Evolutionary conservation across 176 grass and related monocot genomes (phyloP), one percentile per base, ranked within the genome.

Genomic region (Areca catechu): DNA sequence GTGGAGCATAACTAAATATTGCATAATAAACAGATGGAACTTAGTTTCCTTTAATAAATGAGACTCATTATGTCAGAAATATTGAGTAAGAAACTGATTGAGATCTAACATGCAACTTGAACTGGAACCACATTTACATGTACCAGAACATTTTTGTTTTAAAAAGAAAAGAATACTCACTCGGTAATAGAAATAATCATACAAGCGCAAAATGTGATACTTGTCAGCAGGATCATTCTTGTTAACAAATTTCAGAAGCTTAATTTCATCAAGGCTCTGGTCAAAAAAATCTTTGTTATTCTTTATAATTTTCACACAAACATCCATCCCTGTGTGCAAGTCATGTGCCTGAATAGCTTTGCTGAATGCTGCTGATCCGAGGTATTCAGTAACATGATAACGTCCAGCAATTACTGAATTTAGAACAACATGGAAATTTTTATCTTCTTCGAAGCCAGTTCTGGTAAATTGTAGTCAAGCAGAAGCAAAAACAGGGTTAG

Each of bases 221-320:
- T 85, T 98, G 76, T 98, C 94, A 12, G 72, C 81, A 61, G 94
- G 94, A 61, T 98, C 94, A 80, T 98, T 81, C 73, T 89, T 98
- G 77, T 92, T 98, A 27, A 98, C 88, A 85, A 85, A 89, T 74
- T 98, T 98, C 78, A 98, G 76, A 65, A 98, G 94, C 70, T 98
- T 98, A 81, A 98, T 98, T 78, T 98, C 94, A 80, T 98, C 94
- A 66, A 98, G 79, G 60, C 94, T 98, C 63, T 98, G 94, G 50
- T 98, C 94, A 16, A 98, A 98, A 78, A 98, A 98, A 88, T 98
- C 94, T 85, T 98, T 98, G 73, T 98, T 98, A 58, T 98, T 98
- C 78, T 98, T 98, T 58, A 98, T 98, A 58, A 98, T 92, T 82
- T 98, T 98, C 67, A 98, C 81, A 53, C 94, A 98, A 19, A 98